These are phyloP conservation scores for Penicillium glabrum DNA, from an alignment of 2,329 filamentous ascomycete genomes.

Conservation along the genomic window DNA sequence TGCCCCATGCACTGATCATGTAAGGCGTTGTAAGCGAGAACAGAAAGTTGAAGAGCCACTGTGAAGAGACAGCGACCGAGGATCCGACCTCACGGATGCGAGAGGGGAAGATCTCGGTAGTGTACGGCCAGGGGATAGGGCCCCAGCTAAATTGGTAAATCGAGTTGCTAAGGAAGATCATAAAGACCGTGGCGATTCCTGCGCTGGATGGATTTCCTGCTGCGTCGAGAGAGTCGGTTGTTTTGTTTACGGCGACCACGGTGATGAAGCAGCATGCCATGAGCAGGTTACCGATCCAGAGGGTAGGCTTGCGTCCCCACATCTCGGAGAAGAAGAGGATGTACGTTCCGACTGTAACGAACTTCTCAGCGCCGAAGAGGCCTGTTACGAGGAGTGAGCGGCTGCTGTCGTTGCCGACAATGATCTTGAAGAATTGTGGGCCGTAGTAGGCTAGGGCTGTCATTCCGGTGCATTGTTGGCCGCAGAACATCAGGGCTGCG, in stretches of 20 bases:
- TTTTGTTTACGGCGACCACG: slow-evolving; percentile 47
- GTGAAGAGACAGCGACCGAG: slow-evolving; percentile 36
- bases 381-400: slow-evolving; percentile 49
- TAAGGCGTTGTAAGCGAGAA: slow-evolving; percentile 44
- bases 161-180: slow-evolving; percentile 45
- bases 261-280: slow-evolving; percentile 56
- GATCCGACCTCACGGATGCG: slow-evolving; percentile 41
- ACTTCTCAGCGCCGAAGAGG: slow-evolving; percentile 55
- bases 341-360: slow-evolving; percentile 49
- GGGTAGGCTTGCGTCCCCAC: slow-evolving; percentile 50
- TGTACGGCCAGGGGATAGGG: slow-evolving; percentile 38
- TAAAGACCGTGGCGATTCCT: slow-evolving; percentile 49
- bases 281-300: slow-evolving; percentile 48
- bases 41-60: slow-evolving; percentile 46
- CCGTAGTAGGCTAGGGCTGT: slow-evolving; percentile 51
- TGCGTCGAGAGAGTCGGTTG: slow-evolving; percentile 32
- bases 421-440: slow-evolving; percentile 52
- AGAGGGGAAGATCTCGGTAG: slow-evolving; percentile 40
- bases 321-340: slow-evolving; percentile 52
- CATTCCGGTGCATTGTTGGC: slow-evolving; percentile 52
- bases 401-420: slow-evolving; percentile 46
- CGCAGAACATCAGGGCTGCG: slow-evolving; percentile 51
- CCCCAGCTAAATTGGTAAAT: slow-evolving; percentile 37
- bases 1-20: slow-evolving; percentile 42
- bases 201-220: slow-evolving; percentile 28